Evolutionary conservation across 2,329 filamentous ascomycete genomes (phyloP).

Genomic region (Trichoderma semiorbis): DNA sequence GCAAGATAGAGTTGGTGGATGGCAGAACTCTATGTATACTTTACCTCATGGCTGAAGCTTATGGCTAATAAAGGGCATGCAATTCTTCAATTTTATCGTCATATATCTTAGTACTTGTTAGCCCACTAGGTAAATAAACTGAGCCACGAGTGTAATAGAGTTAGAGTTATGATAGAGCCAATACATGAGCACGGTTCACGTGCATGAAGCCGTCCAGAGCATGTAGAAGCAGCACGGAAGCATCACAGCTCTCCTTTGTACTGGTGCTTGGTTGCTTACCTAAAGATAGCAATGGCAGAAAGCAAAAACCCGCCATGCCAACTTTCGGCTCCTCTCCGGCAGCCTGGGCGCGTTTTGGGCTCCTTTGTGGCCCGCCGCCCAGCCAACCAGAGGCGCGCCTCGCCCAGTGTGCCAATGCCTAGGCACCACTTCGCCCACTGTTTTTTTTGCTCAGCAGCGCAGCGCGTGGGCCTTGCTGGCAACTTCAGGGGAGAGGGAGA

Average conservation of each 20-base stretch:
- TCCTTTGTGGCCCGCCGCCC: neutral
- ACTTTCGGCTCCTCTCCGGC: slow-evolving; percentile 8
- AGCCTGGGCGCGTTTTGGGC: slow-evolving; percentile 3
- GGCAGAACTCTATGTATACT: neutral
- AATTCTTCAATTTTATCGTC: neutral
- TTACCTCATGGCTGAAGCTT: neutral
- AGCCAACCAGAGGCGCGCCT: slow-evolving; percentile 20
- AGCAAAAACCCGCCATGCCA: neutral
- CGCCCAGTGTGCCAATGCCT: neutral
- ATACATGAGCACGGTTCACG: neutral
- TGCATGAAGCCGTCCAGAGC: neutral
- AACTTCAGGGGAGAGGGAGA: slow-evolving; percentile 21
- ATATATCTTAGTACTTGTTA: neutral
- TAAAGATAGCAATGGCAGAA: neutral
- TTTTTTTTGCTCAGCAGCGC: slow-evolving; percentile 10
- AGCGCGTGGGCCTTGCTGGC: neutral
- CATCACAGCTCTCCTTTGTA: neutral
- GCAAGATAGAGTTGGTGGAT: neutral
- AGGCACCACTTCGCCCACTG: slow-evolving; percentile 2
- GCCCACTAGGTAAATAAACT: neutral
- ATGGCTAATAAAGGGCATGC: neutral
- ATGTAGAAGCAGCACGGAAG: neutral
- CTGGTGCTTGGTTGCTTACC: neutral
- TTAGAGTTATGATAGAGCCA: neutral
- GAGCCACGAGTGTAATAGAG: neutral